Base-by-base conservation (phyloP, 176 grass and related monocot genomes). In the Musa itinerans region DNA sequence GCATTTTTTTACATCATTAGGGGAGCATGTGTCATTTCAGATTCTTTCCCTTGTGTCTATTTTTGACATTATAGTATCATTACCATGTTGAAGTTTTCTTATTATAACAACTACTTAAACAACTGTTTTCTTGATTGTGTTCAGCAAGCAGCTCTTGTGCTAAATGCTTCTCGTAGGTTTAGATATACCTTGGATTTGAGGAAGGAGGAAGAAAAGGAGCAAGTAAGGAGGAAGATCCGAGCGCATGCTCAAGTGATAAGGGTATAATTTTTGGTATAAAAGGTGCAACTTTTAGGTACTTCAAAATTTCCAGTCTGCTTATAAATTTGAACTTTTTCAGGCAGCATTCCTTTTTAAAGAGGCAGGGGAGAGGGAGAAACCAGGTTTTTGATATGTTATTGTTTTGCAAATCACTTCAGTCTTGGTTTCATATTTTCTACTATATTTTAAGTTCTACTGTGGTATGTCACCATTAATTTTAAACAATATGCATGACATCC, bases 81-180 rank as follows among this genome's bases (percentile, higher is more conserved):
- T 11, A 59, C n/a, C 56, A 59, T 10, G 9, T 3, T 76, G 7
- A 2, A 19, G 27, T 76, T 76, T 9, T 19, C 63, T 17, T 59
- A 59, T 8, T 59, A 34, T 22, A 53, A 53, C 23, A 54, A 26
- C 1, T n/a, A 27, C 2, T 54, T 25, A 52, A 19, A 53, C 48
- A 71, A 21, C 8, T 10, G 2, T 53, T 63, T 63, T 71, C 43
- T 43, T 17, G 79, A 11, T 78, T 20, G 20, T 61, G 86, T 70
- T 53, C 81, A 98, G 94, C 88, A 86, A 91, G 86, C 88, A 65
- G 90, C 90, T 34, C 84, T 93, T 75, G 94, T 93, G 50, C 78
- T 98, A 72, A 98, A 98, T 87, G 90, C 94, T n/a, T 93, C 94
- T 50, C 87, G 94, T 50, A 83, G 94, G 58, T 98, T 98, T 80